Evolutionary conservation across 148 eudicot species (phyloP).

Genomic region (Rhododendron williamsianum): DNA sequence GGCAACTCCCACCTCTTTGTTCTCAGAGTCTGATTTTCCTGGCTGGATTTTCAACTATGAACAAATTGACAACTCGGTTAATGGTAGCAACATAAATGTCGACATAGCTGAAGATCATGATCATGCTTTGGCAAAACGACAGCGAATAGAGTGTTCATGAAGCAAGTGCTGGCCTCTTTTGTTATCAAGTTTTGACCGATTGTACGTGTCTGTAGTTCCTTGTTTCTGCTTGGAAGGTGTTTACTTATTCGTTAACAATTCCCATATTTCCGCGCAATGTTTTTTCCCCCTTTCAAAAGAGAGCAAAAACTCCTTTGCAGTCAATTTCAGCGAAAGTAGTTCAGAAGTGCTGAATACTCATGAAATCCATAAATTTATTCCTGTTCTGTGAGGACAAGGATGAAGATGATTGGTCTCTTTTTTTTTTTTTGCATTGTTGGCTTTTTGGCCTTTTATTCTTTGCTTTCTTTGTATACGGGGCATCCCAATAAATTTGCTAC

Average conservation of each 20-base stretch:
- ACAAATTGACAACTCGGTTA: slow-evolving; percentile 7
- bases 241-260: background rate
- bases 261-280: background rate
- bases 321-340: background rate
- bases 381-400: background rate
- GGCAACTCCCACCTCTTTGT: slow-evolving; percentile 56
- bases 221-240: background rate
- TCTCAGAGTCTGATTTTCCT: slow-evolving; percentile 66
- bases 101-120: slow-evolving; percentile 9
- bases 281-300: background rate
- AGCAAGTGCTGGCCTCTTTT: background rate
- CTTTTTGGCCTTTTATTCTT: background rate
- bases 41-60: slow-evolving; percentile 67
- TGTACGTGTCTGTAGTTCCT: background rate
- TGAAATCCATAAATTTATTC: background rate
- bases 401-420: background rate
- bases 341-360: background rate
- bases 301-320: background rate
- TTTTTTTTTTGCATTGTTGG: background rate
- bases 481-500: background rate
- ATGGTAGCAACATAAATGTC: background rate
- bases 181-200: slow-evolving; percentile 3
- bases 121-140: slow-evolving; percentile 21
- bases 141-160: slow-evolving; percentile 21
- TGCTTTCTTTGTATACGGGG: background rate